These are phyloP conservation scores for Tulasnella sp. DNA, from an alignment of 768 basidiomycete species.

Conservation along the genomic window DNA sequence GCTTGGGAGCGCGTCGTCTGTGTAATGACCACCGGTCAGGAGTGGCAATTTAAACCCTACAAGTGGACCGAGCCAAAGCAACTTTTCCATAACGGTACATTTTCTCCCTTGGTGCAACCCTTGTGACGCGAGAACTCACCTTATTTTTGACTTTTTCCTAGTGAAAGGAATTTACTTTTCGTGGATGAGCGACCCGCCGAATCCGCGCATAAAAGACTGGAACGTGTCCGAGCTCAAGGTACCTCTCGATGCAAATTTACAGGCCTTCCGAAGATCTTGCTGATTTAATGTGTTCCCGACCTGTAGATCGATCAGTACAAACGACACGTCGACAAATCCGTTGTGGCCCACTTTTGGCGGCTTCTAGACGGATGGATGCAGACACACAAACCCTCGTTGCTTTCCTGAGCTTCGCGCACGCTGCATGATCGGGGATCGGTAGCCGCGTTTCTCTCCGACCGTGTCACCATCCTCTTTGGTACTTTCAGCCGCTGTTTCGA, in stretches of 20 bases:
- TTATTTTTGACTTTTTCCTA: slow-evolving; percentile 38
- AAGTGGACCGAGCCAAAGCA: slow-evolving; percentile 93
- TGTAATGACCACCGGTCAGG: slow-evolving; percentile 96
- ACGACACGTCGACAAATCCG: slow-evolving; percentile 89
- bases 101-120: slow-evolving; percentile 30
- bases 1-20: slow-evolving; percentile 97
- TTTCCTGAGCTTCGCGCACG: slow-evolving; percentile 9
- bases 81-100: slow-evolving; percentile 86
- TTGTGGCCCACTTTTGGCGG: slow-evolving; percentile 96
- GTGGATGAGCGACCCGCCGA: slow-evolving; percentile 91
- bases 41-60: slow-evolving; percentile 96
- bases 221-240: slow-evolving; percentile 95
- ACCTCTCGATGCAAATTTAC: slow-evolving; percentile 29
- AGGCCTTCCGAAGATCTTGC: background rate
- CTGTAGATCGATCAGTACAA: slow-evolving; percentile 81
- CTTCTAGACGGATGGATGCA: slow-evolving; percentile 81
- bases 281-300: background rate
- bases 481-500: background rate
- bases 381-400: slow-evolving; percentile 61
- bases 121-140: background rate
- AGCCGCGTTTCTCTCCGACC: background rate
- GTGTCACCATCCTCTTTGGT: background rate
- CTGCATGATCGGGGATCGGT: background rate
- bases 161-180: slow-evolving; percentile 94
- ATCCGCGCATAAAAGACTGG: slow-evolving; percentile 89